Evolutionary conservation across 257 asterid genomes (phyloP).

Genomic region (Solanum bukasovii): DNA sequence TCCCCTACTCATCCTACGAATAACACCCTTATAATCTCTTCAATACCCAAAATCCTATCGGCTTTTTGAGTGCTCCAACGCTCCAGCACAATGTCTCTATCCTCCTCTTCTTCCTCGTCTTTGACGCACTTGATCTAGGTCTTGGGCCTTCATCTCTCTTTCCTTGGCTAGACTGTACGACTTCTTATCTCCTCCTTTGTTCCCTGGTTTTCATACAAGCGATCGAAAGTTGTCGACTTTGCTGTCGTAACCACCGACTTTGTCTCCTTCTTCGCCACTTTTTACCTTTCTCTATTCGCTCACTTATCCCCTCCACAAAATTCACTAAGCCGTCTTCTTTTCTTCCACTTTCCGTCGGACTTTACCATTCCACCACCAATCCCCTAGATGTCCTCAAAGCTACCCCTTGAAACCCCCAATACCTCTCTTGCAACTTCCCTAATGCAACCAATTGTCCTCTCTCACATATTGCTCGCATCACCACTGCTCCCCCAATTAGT

Average conservation of each 20-base stretch:
- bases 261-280: not conserved
- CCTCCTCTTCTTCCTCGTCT: not conserved
- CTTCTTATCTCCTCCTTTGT: not conserved
- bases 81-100: not conserved
- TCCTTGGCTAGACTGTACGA: not conserved
- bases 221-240: not conserved
- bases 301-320: not conserved
- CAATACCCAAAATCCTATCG: not conserved
- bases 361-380: not conserved
- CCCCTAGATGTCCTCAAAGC: not conserved
- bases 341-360: not conserved
- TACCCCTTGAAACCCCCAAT: not conserved
- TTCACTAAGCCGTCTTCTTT: not conserved
- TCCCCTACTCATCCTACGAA: not conserved
- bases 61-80: not conserved
- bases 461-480: not conserved
- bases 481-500: not conserved
- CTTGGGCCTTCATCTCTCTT: not conserved
- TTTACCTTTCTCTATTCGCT: not conserved
- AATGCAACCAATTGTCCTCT: not conserved
- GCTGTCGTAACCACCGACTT: not conserved
- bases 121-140: not conserved
- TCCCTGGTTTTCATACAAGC: not conserved
- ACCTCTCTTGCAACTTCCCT: not conserved
- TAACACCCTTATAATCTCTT: not conserved